Evolutionary conservation across 1,139 yeast genomes (phyloP), one percentile per base, ranked within the genome.

Genomic region (Candida sojae): DNA sequence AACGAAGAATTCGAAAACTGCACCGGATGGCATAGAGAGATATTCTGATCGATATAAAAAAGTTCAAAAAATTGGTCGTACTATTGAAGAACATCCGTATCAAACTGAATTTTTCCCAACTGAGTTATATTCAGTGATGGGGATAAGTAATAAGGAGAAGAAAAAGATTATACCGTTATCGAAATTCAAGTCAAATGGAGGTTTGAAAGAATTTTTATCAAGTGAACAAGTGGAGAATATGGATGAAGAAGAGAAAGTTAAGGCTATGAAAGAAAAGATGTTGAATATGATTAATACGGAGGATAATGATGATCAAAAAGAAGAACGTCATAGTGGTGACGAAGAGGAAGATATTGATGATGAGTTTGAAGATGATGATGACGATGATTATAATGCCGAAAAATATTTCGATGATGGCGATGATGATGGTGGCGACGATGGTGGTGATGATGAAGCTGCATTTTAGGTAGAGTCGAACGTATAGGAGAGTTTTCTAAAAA

Each of bases 401-500:
- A 71, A 74, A 60, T 75, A 75, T 57, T 75, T 75, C 56, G 92
- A 86, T 54, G 88, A 83, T 54, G 88, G 87, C 42, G 95, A 87
- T 51, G 93, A 87, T 51, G 93, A 87, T 48, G 93, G 86, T 52
- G 84, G 78, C 49, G 90, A 84, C 58, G 88, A 82, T 55, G 91
- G 84, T 51, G 90, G 86, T 53, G 96, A 90, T 42, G 96, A 90
- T 42, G 96, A 88, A 61, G 92, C 92, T 21, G 92, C 90, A 2
- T 86, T 86, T 57, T 86, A 64, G 60, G 21, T 13, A 10, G n/a
- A n/a, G n/a, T n/a, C n/a, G n/a, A n/a, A n/a, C n/a, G n/a, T n/a
- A n/a, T n/a, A n/a, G n/a, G n/a, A n/a, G n/a, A n/a, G n/a, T n/a
- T n/a, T n/a, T n/a, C n/a, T n/a, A n/a, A n/a, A n/a, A n/a, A n/a